phyloP scores from a whole-genome alignment of 129 eudicot species.

The Chrysanthemum lavandulifolium region DNA sequence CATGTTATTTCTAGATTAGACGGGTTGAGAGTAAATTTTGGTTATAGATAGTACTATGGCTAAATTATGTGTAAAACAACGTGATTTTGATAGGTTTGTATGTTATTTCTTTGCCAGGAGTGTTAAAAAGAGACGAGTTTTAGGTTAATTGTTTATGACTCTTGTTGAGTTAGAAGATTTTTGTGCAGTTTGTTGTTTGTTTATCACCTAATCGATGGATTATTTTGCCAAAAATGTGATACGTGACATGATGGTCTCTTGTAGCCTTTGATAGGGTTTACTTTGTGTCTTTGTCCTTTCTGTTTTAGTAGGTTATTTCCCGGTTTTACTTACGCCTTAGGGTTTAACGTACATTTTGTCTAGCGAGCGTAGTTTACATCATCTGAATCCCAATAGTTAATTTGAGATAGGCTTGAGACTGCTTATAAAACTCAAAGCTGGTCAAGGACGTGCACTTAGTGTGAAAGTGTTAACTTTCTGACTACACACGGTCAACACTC shows the following conservation, averaged over 20 bases:
- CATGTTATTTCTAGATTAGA: no score
- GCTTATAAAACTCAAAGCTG: no score
- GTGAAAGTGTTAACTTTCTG: no score
- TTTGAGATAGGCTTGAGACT: no score
- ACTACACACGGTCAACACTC: no score
- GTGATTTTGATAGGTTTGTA: not conserved
- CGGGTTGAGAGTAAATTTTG: not conserved
- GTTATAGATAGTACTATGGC: not conserved
- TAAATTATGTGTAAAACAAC: no score
- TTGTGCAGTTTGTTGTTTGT: not conserved
- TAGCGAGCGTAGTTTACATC: not conserved
- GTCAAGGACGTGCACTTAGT: no score
- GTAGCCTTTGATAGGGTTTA: not conserved
- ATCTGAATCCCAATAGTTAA: no score
- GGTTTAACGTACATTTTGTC: not conserved
- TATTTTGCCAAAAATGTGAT: not conserved
- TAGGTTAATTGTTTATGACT: constrained; percentile 4
- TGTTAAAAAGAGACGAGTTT: constrained; percentile 9
- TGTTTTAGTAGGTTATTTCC: not conserved
- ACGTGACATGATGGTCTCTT: not conserved
- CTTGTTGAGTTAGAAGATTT: not conserved
- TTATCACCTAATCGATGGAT: constrained; percentile 1
- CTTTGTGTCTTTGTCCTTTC: not conserved
- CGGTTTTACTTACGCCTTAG: not conserved
- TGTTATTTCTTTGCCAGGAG: not conserved